Evolutionary conservation across 1,284 basidiomycete genomes (phyloP), one percentile per base, ranked within the genome.

Genomic region (Moesziomyces antarcticus): DNA sequence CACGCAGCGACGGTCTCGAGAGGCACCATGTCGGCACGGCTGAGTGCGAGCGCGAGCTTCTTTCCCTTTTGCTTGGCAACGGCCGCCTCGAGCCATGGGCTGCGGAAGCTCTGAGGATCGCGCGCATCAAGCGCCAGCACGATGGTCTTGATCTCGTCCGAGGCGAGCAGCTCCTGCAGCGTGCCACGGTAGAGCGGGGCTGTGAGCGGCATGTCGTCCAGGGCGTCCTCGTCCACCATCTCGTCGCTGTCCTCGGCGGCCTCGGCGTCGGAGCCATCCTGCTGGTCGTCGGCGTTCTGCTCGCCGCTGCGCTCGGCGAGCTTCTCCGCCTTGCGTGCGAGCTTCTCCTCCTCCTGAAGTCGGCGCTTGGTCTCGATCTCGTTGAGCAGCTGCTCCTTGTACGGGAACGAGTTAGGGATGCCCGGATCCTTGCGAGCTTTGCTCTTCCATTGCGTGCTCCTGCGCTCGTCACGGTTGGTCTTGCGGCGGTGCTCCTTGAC

Each of bases 371-470:
- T 60, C 55, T 83, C 80, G 60, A 84, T 80, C 71, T 99, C 96
- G 16, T 93, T 93, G 44, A 99, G 87, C 62, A 99, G 91, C 85
- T 96, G 91, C 83, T 97, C 96, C 87, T 98, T 99, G 89, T 92
- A 97, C 4, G 95, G 96, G 86, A 95, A 97, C 69, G 90, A 91
- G 86, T 92, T 97, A n/a, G 96, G 96, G 67, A 99, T 96, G 49
- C 97, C 97, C 25, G 92, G 93, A 84, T 99, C 96, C 84, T 90
- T 88, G 88, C 93, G 85, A 87, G 89, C 84, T 25, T 60, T 77
- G 62, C 72, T 74, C 67, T 78, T 78, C 81, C 82, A 92, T 86
- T 96, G 97, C 91, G 94, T 96, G 85, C 92, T 92, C 85, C 91
- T 93, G 87, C 94, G 95, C 22, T 90, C 89, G 49, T 88, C 88